Evolutionary conservation across 2,329 filamentous ascomycete species (phyloP).

Genomic region (Dothistroma septosporum): DNA sequence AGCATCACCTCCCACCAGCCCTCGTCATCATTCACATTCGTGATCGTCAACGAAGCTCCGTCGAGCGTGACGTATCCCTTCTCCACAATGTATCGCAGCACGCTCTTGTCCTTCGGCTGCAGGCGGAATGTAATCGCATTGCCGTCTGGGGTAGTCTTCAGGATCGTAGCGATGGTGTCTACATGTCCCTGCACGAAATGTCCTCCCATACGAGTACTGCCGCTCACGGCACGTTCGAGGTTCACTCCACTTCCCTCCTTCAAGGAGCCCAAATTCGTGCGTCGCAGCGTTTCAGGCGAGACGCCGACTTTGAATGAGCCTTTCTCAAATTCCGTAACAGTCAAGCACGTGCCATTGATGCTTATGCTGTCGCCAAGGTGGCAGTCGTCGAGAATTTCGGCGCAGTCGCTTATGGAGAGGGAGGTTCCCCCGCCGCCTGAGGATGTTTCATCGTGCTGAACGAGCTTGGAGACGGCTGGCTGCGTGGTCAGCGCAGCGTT

Average conservation of each 20-base stretch:
- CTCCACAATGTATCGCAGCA: constrained; percentile 86
- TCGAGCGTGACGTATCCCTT: constrained; percentile 96
- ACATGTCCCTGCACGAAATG: constrained; percentile 99
- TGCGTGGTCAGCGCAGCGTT: constrained; percentile 32
- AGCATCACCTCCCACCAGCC: constrained; percentile 97
- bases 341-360: constrained; percentile 94
- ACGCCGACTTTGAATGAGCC: constrained; percentile 82
- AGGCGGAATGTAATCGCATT: constrained; percentile 88
- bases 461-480: constrained; percentile 76
- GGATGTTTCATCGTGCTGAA: constrained; percentile 69
- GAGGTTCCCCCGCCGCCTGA: constrained; percentile 76
- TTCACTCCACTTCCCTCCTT: constrained; percentile 68
- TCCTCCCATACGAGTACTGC: constrained; percentile 91
- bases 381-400: constrained; percentile 75
- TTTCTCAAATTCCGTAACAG: constrained; percentile 68
- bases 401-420: constrained; percentile 73
- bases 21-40: constrained; percentile 74
- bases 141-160: constrained; percentile 71
- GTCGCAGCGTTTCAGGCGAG: constrained; percentile 89
- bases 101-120: constrained; percentile 61
- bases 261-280: constrained; percentile 86
- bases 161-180: constrained; percentile 77
- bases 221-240: constrained; percentile 87
- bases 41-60: constrained; percentile 90
- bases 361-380: constrained; percentile 89